Evolutionary conservation across 2,329 filamentous ascomycete genomes (phyloP), one percentile per base, ranked within the genome.

Genomic region (Leptographium procerum): DNA sequence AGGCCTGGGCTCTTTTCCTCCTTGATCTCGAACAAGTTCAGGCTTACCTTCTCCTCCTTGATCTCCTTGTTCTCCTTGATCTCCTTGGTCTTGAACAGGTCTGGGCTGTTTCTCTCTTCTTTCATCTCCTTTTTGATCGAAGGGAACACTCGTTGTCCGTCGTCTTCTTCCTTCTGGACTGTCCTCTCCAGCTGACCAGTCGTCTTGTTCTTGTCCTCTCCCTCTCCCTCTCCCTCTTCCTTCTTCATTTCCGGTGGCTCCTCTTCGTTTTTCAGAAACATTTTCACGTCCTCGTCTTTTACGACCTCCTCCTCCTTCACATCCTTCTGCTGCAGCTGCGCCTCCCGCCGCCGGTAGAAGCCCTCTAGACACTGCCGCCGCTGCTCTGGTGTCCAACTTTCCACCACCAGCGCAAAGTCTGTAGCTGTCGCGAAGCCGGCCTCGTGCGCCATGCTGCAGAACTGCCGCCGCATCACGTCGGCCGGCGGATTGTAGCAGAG

Each of bases 401-500:
- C 94, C 3, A 97, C 91, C 16, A 91, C 84, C 43, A 96, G 75
- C 4, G 91, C 94, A 77, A 97, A 97, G 61, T 94, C 87, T 0
- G 84, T 88, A 1, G 86, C 85, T 68, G 82, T 86, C 1, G 79
- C 75, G 68, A 90, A 95, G 1, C 89, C 89, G 69, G 90, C 88
- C 57, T 83, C 82, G 65, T 78, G 80, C 1, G 91, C 89, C 89
- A 97, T 96, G 29, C 85, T 87, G 71, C 91, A 95, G 66, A 99
- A 95, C 66, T 97, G 91, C 22, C 92, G 80, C 56, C 80, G 79
- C 71, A 84, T 83, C 10, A 96, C 88, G 10, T 86, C 82, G 56
- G 80, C 76, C 0, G 89, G 87, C 0, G 92, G 92, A 45, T 87
- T 83, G 67, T 89, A 95, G 22, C 74, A 59, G 68, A 77, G 76